A percentile compares a stretch with the other conserved stretches of the same genome.
These are phyloP conservation scores for Xylaria sp. DNA, from an alignment of 2,329 filamentous ascomycete species.

Conservation along the genomic window DNA sequence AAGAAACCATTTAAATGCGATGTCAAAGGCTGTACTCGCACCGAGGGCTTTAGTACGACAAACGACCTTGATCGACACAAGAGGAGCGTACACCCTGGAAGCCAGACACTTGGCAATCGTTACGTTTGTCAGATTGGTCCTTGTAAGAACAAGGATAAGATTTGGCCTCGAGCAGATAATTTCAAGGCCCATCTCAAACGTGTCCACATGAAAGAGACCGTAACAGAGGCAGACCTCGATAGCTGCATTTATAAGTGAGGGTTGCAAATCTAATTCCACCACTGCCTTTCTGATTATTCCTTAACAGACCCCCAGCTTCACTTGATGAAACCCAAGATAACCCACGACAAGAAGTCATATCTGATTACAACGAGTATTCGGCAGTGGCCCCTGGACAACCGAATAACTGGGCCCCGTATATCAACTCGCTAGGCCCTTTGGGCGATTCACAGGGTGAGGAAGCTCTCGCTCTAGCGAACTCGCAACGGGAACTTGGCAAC, in stretches of 20 bases:
- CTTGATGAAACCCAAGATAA: constrained; percentile 22
- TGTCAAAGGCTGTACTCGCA: constrained; percentile 65
- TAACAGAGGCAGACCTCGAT: constrained; percentile 54
- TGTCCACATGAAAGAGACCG: constrained; percentile 65
- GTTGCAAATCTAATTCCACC: background rate
- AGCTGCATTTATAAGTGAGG: constrained; percentile 50
- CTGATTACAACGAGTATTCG: constrained; percentile 27
- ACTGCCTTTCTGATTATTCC: constrained; percentile 36
- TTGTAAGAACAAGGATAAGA: constrained; percentile 72
- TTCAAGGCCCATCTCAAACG: constrained; percentile 82
- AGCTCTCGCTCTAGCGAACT: constrained; percentile 11
- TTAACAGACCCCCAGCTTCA: constrained; percentile 12
- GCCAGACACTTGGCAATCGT: constrained; percentile 60
- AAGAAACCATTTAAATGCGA: constrained; percentile 73
- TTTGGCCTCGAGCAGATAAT: constrained; percentile 86
- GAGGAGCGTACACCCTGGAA: constrained; percentile 72
- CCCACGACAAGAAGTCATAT: constrained; percentile 19
- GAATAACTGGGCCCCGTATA: constrained; percentile 20
- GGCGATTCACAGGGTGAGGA: constrained; percentile 17
- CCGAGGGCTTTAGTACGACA: constrained; percentile 77
- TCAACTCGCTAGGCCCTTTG: background rate
- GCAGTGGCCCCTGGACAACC: constrained; percentile 29
- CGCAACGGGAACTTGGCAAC: constrained; percentile 15
- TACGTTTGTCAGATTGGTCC: constrained; percentile 69
- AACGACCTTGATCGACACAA: constrained; percentile 88